These are phyloP conservation scores for Odonthalia washingtoniensis DNA, from an alignment of 31 red algal genomes.

Conservation along the genomic window DNA sequence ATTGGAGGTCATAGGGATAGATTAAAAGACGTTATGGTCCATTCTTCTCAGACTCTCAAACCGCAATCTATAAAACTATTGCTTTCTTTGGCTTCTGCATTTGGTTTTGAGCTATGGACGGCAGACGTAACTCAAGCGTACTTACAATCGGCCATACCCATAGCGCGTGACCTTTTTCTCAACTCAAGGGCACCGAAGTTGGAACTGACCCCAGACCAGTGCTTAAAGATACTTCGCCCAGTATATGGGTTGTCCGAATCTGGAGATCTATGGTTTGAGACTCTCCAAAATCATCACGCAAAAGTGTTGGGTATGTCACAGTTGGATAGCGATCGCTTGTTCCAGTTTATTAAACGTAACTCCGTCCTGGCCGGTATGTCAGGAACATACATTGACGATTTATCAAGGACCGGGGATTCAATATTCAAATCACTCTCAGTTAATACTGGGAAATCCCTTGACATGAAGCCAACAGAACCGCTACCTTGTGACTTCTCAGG, in stretches of 20 bases:
- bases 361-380: no score
- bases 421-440: neutral
- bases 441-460: neutral
- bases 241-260: no score
- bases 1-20: slow-evolving; percentile 32
- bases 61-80: slow-evolving; percentile 29
- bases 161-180: no score
- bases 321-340: no score
- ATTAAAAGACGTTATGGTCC: slow-evolving; percentile 48
- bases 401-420: neutral
- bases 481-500: slow-evolving; percentile 25
- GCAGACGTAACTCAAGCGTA: slow-evolving; percentile 55
- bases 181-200: no score
- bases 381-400: slow-evolving; percentile 44
- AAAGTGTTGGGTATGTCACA: no score
- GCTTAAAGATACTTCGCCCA: no score
- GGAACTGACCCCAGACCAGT: no score
- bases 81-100: neutral
- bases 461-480: slow-evolving; percentile 6
- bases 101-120: slow-evolving; percentile 40
- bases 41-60: slow-evolving; percentile 28
- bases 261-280: no score
- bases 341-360: no score
- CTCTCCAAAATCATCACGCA: no score
- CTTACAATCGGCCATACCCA: slow-evolving; percentile 34